Evolutionary conservation across 768 basidiomycete species (phyloP), one percentile per base, ranked within the genome.

Genomic region (Kwoniella sp.): DNA sequence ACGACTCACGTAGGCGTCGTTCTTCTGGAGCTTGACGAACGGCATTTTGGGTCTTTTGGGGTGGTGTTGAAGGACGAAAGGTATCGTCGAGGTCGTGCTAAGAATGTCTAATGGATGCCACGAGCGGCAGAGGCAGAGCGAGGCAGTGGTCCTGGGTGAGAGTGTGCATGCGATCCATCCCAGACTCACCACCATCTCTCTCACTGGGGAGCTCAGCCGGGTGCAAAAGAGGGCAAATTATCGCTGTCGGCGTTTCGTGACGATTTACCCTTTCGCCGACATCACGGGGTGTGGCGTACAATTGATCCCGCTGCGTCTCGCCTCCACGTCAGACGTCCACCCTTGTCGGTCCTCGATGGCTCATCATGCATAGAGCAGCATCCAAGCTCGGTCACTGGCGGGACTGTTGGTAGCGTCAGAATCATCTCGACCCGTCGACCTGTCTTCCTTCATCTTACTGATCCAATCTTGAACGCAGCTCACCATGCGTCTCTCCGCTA

Each of bases 1-100:
- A 12, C 32, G 9, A 11, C 17, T 49, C 46, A 89, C 95, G 85
- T 96, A 96, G 70, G 93, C 89, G 75, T 84, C 83, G 71, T 88
- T 88, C 82, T 99, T 96, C 80, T 92, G 76, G 65, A 86, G 85
- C 80, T 96, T 96, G 80, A 95, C 87, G 82, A 95, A 98, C 57
- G 92, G 93, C 93, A 77, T 75, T 55, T 67, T 64, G 65, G 44
- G 31, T 37, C 45, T 58, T 61, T 66, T 48, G 36, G 51, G 42
- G 44, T 44, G 29, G 20, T 25, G 33, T 56, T 57, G 50, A 50
- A 29, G 58, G 54, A 41, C 58, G 3, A 42, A 31, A 0, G 20
- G 22, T 33, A 10, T 44, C 17, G n/a, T 32, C 2, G 32, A 50
- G 19, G 19, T 5, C 0, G 28, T 37, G 20, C n/a, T 19, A 14